Conservation (phyloP, 2,329 filamentous ascomycete genomes). For the Huntiella savannae region DNA sequence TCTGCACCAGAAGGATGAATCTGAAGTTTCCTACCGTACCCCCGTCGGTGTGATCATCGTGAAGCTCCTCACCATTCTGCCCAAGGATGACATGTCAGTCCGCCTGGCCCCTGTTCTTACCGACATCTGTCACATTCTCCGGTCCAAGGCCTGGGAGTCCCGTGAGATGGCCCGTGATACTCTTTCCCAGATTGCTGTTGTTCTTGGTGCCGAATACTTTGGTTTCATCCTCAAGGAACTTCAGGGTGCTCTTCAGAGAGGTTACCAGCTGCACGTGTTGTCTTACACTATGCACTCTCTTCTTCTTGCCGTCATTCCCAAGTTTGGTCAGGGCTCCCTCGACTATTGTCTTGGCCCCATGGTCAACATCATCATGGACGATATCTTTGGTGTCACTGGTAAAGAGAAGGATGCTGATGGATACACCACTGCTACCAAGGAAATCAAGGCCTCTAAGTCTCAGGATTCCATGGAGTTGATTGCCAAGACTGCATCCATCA, state of each 20-base stretch:
- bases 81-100: conserved; percentile 50
- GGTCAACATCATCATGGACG: conserved; percentile 80
- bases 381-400: conserved; percentile 80
- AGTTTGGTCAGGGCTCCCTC: conserved; percentile 61
- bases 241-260: conserved; percentile 59
- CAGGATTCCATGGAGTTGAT: conserved; percentile 94
- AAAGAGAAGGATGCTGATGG: conserved; percentile 96
- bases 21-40: conserved; percentile 79
- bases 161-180: conserved; percentile 83
- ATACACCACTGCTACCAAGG: conserved; percentile 88
- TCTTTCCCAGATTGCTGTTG: conserved; percentile 67
- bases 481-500: conserved; percentile 62
- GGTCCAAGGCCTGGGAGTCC: conserved; percentile 73
- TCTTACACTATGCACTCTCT: conserved; percentile 92
- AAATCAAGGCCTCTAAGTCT: conserved; percentile 95
- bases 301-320: conserved; percentile 53
- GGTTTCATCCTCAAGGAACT: conserved; percentile 89
- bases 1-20: conserved; percentile 85
- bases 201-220: conserved; percentile 68
- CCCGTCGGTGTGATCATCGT: conserved; percentile 77
- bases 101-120: conserved; percentile 69
- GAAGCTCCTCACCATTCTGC: conserved; percentile 67
- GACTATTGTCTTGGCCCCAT: conserved; percentile 72
- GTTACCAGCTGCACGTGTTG: conserved; percentile 85
- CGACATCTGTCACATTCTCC: conserved; percentile 81